Evolutionary conservation across 495 filamentous ascomycete species (phyloP), one percentile per base, ranked within the genome.

Genomic region (Hypoxylon cercidicola): DNA sequence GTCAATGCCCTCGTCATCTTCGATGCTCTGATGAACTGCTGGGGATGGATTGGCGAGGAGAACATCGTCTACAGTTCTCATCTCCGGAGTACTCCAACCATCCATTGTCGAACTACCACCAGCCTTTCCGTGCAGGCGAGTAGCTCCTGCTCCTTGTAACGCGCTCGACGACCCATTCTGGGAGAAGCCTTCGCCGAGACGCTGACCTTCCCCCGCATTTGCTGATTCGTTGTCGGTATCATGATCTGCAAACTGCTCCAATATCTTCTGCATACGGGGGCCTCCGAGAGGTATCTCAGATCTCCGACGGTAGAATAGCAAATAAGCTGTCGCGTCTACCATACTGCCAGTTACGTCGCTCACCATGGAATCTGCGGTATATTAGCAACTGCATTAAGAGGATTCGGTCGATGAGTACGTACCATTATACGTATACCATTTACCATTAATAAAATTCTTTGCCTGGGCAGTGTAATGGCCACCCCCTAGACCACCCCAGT

Each of bases 391-490:
- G 49, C 32, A 57, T 55, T 9, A 15, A 32, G 18, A 11, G 23
- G 21, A 15, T 1, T 40, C 32, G 34, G 34, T 39, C 30, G n/a
- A 45, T 32, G 40, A 45, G 5, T 25, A 78, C 88, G 74, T 82
- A 96, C 93, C 95, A 73, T 99, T 97, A 72, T 94, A 98, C 46
- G 94, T 88, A 71, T 96, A 96, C 96, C 96, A 99, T 70, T 87
- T 75, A 60, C 84, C 85, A 58, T 95, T 91, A 53, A 90, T 78
- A 72, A 94, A 97, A 68, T 96, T 98, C 80, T 92, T 92, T 1
- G 93, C 92, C 74, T 86, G 91, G 2, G 96, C 95, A 15, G 93
- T 97, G 76, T 99, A 99, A 74, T 99, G 95, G 0, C 95, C 95
- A 18, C 95, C 95, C 23, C 91, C 90, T 45, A 99, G 81, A 28